These are phyloP conservation scores for Primulina eburnea DNA, from an alignment of 257 asterid genomes.

Conservation along the genomic window DNA sequence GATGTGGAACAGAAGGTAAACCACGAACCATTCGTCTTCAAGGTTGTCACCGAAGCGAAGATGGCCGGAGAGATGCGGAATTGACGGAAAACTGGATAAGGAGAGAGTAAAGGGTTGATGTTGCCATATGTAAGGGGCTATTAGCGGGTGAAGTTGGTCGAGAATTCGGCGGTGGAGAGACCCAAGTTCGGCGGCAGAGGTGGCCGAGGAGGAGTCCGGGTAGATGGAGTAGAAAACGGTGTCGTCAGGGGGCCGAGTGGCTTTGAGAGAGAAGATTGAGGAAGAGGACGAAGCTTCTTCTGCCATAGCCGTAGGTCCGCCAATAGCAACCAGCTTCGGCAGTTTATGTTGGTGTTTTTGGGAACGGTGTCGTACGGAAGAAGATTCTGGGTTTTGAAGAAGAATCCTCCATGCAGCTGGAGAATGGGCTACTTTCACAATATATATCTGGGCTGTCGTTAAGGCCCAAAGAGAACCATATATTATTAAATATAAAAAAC, in stretches of 20 bases:
- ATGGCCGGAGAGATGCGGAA: conserved; percentile 76
- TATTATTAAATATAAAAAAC: too few species aligned
- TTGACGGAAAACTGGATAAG: conserved; percentile 28
- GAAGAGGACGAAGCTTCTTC: conserved; percentile 36
- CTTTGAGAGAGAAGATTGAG: conserved; percentile 49
- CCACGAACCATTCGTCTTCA: conserved; percentile 96
- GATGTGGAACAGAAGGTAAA: conserved; percentile 58
- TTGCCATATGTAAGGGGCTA: conserved; percentile 65
- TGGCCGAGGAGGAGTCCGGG: conserved; percentile 47
- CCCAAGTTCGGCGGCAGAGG: conserved; percentile 50
- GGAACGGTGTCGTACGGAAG: neutral
- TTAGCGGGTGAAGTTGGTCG: conserved; percentile 42
- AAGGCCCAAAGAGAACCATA: too few species aligned
- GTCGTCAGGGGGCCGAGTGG: conserved; percentile 61
- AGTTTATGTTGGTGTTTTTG: conserved; percentile 6
- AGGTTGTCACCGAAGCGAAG: conserved; percentile 85
- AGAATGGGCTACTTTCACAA: neutral
- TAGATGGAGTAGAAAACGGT: conserved; percentile 71
- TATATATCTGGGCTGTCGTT: neutral
- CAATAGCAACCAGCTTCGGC: neutral
- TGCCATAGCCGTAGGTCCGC: conserved; percentile 36
- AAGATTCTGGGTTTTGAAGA: neutral
- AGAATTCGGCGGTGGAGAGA: conserved; percentile 70
- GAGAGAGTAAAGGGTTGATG: conserved; percentile 76
- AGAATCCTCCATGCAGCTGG: neutral